Evolutionary conservation across 805 yeast species (phyloP), one percentile per base, ranked within the genome.

Genomic region (Metschnikowia proteae): DNA sequence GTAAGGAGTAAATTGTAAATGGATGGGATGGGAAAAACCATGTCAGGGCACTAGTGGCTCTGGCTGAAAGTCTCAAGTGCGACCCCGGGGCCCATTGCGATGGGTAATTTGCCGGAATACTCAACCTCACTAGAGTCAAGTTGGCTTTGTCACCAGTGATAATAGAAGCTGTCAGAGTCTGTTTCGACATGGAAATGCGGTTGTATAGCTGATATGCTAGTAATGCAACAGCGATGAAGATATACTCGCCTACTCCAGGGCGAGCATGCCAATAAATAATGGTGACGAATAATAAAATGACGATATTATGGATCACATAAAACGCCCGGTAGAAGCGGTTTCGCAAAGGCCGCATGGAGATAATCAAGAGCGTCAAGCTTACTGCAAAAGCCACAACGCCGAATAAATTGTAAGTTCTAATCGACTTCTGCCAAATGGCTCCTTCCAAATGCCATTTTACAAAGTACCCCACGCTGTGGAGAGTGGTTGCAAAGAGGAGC

Each of bases 11-110:
- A 9, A 84, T 68, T 0, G 90, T 82, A 57, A 73, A 86, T 2
- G 92, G 91, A 60, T 85, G 91, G 2, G 85, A 70, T 6, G 92
- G 82, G 4, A 70, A 60, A 2, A 83, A 26, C 77, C 81, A 56
- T 9, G 51, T 38, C 30, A 47, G 49, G 27, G 33, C 44, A 29
- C 52, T 38, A 8, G 49, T 17, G 22, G 43, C 45, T 3, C 56
- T 35, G 27, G 43, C 40, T 0, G 52, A 44, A 28, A 59, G 44
- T 54, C 90, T 66, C 1, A 84, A 46, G 57, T 85, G 91, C 1
- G 83, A 74, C 0, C 82, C 88, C 0, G 88, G 80, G 4, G 59
- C 63, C 62, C 63, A 67, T n/a, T 43, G 29, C 2, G 39, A 5
- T 2, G 68, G 60, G 44, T 53, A 62, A 1, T 42, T 39, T 2